Percentiles rank a stretch among this genome's conserved stretches.
These are phyloP conservation scores for Exophiala oligosperma DNA, from an alignment of 2,329 filamentous ascomycete genomes.

Conservation along the genomic window DNA sequence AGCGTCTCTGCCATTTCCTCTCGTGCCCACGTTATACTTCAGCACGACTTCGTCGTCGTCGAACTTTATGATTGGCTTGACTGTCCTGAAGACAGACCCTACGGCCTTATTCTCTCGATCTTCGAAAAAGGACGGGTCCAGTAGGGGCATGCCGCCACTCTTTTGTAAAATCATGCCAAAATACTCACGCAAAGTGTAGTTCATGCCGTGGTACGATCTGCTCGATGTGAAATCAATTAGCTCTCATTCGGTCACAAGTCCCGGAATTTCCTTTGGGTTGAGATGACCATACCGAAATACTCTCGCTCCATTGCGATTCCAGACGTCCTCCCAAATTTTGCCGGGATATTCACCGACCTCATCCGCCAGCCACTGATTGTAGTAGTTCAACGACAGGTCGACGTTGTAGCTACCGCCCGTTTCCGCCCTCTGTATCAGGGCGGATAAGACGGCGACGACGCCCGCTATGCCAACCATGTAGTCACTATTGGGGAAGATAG, in stretches of 20 bases:
- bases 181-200: slow-evolving; percentile 42
- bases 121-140: slow-evolving; percentile 53
- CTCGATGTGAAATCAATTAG: too few species aligned
- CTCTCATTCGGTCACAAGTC: not conserved
- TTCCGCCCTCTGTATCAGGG: slow-evolving; percentile 62
- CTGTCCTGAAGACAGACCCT: slow-evolving; percentile 38
- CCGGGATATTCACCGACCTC: slow-evolving; percentile 42
- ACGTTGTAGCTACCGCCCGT: slow-evolving; percentile 43
- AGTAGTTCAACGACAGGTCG: slow-evolving; percentile 33
- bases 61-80: slow-evolving; percentile 49
- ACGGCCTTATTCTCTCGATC: slow-evolving; percentile 39
- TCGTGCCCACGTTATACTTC: slow-evolving; percentile 50
- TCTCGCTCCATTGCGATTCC: slow-evolving; percentile 45
- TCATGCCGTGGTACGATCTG: slow-evolving; percentile 48
- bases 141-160: slow-evolving; percentile 34
- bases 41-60: slow-evolving; percentile 39
- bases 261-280: not conserved
- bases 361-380: slow-evolving; percentile 43
- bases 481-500: slow-evolving; percentile 56
- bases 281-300: slow-evolving; percentile 43
- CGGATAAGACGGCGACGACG: slow-evolving; percentile 64
- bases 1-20: slow-evolving; percentile 52
- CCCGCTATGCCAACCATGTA: slow-evolving; percentile 74
- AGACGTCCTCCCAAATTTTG: slow-evolving; percentile 51
- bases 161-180: slow-evolving; percentile 43